Percentiles rank a stretch among this genome's conserved stretches.
Evolutionary conservation across 2,329 filamentous ascomycete genomes (phyloP).

Genomic region (Simplicillium sp.): DNA sequence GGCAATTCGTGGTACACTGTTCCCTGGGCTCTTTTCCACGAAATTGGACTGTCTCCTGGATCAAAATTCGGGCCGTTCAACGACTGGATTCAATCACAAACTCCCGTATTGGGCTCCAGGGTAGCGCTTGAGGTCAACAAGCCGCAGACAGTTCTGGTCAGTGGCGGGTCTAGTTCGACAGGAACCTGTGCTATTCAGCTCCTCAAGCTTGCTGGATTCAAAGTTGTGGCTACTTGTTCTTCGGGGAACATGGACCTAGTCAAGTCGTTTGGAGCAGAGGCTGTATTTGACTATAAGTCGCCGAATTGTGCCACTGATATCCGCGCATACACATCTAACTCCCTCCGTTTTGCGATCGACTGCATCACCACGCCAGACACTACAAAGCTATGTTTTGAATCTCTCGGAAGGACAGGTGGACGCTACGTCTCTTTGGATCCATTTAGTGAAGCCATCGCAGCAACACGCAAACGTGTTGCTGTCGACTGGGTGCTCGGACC

Average conservation of each 20-base stretch:
- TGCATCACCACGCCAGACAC: slow-evolving; percentile 17
- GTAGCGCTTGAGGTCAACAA: no score
- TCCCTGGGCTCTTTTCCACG: slow-evolving; percentile 11
- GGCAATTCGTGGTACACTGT: slow-evolving; percentile 7
- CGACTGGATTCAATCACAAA: neutral
- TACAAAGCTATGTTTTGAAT: slow-evolving; percentile 24
- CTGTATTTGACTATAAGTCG: slow-evolving; percentile 30
- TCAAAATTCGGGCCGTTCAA: neutral
- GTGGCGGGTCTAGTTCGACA: slow-evolving; percentile 10
- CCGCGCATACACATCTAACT: slow-evolving; percentile 11
- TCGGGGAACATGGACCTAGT: slow-evolving; percentile 27
- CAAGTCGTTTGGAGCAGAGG: slow-evolving; percentile 28
- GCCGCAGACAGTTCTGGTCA: slow-evolving; percentile 10
- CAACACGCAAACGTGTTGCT: neutral
- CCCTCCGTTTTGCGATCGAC: slow-evolving; percentile 23
- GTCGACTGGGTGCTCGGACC: slow-evolving; percentile 1
- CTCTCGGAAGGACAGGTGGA: slow-evolving; percentile 19
- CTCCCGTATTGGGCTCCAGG: neutral
- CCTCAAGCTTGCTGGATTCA: slow-evolving; percentile 12
- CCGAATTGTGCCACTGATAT: slow-evolving; percentile 12
- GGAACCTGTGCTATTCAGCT: slow-evolving; percentile 15
- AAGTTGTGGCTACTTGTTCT: slow-evolving; percentile 1
- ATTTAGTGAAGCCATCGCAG: neutral
- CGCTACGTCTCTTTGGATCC: slow-evolving; percentile 7
- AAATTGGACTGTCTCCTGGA: slow-evolving; percentile 10